A percentile compares a stretch with the other conserved stretches of the same genome.
Conservation (phyloP, 2,329 filamentous ascomycete species). For the Botryotinia narcissicola region DNA sequence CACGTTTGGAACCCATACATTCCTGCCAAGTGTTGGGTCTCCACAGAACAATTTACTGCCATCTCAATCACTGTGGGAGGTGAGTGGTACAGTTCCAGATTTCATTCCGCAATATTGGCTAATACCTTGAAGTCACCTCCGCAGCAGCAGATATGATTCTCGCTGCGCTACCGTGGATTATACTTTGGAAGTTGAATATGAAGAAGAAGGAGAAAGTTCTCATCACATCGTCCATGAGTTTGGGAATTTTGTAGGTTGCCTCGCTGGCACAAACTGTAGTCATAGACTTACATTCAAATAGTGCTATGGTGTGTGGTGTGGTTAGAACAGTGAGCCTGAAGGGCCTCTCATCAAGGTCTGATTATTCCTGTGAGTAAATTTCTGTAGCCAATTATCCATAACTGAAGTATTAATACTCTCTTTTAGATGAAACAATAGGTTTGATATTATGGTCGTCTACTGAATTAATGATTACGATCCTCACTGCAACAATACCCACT, state of each 20-base stretch:
- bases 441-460: constrained; percentile 48
- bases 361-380: background rate
- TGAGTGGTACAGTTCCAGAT: background rate
- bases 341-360: background rate
- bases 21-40: constrained; percentile 22
- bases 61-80: constrained; percentile 8
- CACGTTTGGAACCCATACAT: constrained; percentile 24
- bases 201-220: constrained; percentile 41
- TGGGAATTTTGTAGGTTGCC: constrained; percentile 26
- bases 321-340: background rate
- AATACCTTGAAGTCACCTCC: background rate
- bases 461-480: constrained; percentile 38
- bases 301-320: background rate
- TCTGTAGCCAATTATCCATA: background rate
- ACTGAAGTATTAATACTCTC: background rate
- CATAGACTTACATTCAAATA: background rate
- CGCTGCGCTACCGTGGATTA: constrained; percentile 41
- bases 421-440: constrained; percentile 33
- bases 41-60: constrained; percentile 13
- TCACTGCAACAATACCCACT: constrained; percentile 36
- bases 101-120: background rate
- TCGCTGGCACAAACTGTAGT: background rate
- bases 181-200: constrained; percentile 41
- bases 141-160: constrained; percentile 39
- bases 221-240: constrained; percentile 41